phyloP scores from a whole-genome alignment of 768 basidiomycete genomes.

The Boletus vermiculosoides region DNA sequence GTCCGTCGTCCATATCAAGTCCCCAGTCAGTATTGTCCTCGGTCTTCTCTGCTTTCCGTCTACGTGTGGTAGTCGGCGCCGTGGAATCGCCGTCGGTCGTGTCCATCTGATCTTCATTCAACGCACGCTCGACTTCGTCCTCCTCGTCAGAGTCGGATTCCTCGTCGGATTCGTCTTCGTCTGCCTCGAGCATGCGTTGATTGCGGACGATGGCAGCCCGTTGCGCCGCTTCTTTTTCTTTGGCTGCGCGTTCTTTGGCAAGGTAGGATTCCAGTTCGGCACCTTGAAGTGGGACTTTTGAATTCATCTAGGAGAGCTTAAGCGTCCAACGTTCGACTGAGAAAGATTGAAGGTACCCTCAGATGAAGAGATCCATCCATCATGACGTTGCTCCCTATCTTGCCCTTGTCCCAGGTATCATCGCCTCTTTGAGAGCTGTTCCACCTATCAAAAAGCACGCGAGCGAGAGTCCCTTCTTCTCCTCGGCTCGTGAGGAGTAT shows the following conservation, averaged over 20 bases:
- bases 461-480: conserved; percentile 77
- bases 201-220: conserved; percentile 81
- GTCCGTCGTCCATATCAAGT: conserved; percentile 72
- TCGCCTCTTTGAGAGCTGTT: conserved; percentile 75
- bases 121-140: conserved; percentile 52
- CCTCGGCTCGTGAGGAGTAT: conserved; percentile 80
- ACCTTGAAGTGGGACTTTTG: conserved; percentile 88
- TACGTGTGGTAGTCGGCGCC: conserved; percentile 23
- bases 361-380: conserved; percentile 70
- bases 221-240: conserved; percentile 83
- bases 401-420: conserved; percentile 86
- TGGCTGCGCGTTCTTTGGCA: conserved; percentile 68
- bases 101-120: conserved; percentile 53
- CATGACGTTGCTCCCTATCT: conserved; percentile 82
- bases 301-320: conserved; percentile 59
- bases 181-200: conserved; percentile 90
- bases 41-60: conserved; percentile 48
- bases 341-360: conserved; percentile 44
- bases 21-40: conserved; percentile 64
- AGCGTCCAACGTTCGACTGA: conserved; percentile 1
- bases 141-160: conserved; percentile 69
- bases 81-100: conserved; percentile 33
- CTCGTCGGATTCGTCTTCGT: conserved; percentile 79
- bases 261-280: conserved; percentile 81
- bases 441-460: conserved; percentile 84